phyloP scores from a whole-genome alignment of 768 basidiomycete genomes.

The Boletellus sp. region DNA sequence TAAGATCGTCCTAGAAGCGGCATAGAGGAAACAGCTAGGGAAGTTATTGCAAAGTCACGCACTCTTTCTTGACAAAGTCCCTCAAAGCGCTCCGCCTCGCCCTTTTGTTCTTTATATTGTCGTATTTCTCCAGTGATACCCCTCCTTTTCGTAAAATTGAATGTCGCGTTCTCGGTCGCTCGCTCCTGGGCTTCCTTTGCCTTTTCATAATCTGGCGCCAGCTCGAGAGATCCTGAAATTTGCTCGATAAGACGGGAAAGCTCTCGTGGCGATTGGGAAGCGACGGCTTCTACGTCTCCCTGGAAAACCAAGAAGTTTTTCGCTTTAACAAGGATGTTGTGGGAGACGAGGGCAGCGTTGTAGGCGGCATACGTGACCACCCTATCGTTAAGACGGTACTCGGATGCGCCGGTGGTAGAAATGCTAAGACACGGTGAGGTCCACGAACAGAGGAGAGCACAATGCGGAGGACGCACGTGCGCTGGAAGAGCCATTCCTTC shows the following conservation, averaged over 20 bases:
- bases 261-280: constrained; percentile 89
- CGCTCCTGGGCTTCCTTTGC: constrained; percentile 84
- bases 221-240: constrained; percentile 90
- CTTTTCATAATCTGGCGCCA: constrained; percentile 82
- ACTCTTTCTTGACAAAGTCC: constrained; percentile 71
- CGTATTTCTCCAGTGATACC: constrained; percentile 94
- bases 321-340: constrained; percentile 97
- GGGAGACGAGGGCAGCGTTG: constrained; percentile 79
- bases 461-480: constrained; percentile 63
- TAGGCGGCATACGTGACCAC: constrained; percentile 85
- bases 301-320: constrained; percentile 99
- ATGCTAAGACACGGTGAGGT: constrained; percentile 50
- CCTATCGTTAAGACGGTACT: constrained; percentile 83
- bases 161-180: constrained; percentile 91
- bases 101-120: constrained; percentile 96
- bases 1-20: constrained; percentile 64
- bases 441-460: background rate
- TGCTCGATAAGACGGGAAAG: constrained; percentile 90
- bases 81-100: constrained; percentile 87
- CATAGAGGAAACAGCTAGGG: constrained; percentile 2
- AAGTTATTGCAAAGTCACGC: constrained; percentile 18
- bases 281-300: constrained; percentile 97
- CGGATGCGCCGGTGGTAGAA: constrained; percentile 80
- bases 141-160: constrained; percentile 91
- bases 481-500: constrained; percentile 87